Conservation (phyloP, 257 asterid genomes). For the Solanum stenotomum region DNA sequence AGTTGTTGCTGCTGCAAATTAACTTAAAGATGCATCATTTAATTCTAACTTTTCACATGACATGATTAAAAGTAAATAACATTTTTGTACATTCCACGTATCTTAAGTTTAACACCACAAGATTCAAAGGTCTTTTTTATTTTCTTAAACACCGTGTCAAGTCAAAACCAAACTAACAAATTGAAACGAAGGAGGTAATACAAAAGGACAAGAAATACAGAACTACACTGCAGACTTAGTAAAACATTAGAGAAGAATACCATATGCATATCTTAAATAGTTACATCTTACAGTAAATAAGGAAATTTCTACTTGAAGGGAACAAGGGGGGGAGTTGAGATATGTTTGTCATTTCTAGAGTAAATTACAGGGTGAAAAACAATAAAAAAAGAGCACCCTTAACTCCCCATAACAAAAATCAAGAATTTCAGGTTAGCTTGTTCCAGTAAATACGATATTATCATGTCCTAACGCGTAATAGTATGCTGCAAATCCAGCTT, state of each 20-base stretch:
- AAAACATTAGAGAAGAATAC: neutral
- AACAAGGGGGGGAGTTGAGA: neutral
- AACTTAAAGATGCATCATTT: neutral
- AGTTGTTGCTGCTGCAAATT: neutral
- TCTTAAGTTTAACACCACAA: too few relatives aligned
- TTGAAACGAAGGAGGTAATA: neutral
- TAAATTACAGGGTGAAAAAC: neutral
- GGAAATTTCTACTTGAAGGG: constrained; percentile 1
- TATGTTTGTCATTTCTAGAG: neutral
- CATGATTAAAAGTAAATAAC: too few relatives aligned
- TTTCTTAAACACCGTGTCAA: neutral
- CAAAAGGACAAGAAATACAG: neutral
- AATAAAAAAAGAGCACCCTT: constrained; percentile 25
- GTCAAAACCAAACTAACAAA: neutral
- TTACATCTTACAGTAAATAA: neutral
- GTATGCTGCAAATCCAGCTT: constrained; percentile 10
- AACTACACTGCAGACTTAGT: neutral
- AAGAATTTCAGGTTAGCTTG: constrained; percentile 32
- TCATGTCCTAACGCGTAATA: constrained; percentile 9
- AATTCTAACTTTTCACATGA: too few relatives aligned
- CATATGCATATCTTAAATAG: constrained; percentile 2
- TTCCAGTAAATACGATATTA: constrained; percentile 13
- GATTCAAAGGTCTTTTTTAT: neutral
- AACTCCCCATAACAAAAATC: constrained; percentile 13
- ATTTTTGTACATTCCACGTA: too few relatives aligned